Conservation (phyloP, 140 eudicot species). For the Cichorium intybus region DNA sequence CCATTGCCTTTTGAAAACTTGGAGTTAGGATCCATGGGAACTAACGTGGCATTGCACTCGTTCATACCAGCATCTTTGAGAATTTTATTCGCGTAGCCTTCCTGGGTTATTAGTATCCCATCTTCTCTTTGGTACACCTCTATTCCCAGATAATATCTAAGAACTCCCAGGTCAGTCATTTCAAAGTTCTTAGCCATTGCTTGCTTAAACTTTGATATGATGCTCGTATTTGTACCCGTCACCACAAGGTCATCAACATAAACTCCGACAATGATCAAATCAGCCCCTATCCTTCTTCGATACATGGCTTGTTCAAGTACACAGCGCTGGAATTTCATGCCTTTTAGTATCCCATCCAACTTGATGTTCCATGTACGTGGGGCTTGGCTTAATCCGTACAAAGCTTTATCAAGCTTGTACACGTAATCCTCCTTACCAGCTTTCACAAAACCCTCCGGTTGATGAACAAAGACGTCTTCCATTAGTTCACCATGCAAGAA, state of each 20-base stretch:
- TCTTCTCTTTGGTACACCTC: no score
- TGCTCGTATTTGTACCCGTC: background rate
- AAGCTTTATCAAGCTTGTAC: background rate
- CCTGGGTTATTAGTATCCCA: no score
- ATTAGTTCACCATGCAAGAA: no score
- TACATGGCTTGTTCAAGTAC: background rate
- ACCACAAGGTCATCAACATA: background rate
- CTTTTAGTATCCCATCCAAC: background rate
- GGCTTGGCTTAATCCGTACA: background rate
- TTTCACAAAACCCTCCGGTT: slow-evolving; percentile 7
- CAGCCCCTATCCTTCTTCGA: background rate
- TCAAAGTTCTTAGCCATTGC: background rate
- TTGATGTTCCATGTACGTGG: background rate
- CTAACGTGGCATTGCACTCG: no score
- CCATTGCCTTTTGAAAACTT: no score
- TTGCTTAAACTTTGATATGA: background rate
- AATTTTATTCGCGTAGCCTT: no score
- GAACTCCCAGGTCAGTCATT: no score
- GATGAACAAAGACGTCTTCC: slow-evolving; percentile 5
- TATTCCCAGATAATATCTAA: no score
- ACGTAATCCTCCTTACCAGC: no score
- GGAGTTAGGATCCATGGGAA: no score
- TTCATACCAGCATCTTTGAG: no score
- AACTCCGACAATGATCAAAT: background rate
- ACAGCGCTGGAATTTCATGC: background rate